These are phyloP conservation scores for Termitomyces sp. DNA, from an alignment of 768 basidiomycete species.

Conservation along the genomic window DNA sequence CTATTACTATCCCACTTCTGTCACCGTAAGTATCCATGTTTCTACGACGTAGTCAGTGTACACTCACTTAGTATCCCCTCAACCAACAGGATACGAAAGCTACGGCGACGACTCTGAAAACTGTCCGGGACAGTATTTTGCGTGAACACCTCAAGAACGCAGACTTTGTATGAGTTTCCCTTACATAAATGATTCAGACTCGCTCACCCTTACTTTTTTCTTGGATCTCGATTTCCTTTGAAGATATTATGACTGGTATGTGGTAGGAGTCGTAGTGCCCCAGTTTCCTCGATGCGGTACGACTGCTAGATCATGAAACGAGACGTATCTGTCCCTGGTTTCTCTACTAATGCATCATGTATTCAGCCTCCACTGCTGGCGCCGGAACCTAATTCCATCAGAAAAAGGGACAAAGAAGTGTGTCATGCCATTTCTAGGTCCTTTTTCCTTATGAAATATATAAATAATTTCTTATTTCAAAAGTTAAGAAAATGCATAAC, in stretches of 20 bases:
- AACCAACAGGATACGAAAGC: constrained; percentile 44
- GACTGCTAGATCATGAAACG: neutral
- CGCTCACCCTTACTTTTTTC: neutral
- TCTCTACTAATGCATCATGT: neutral
- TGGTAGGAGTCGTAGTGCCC: neutral
- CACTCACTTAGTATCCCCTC: neutral
- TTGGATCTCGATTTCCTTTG: neutral
- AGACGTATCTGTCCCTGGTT: neutral
- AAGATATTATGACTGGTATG: neutral
- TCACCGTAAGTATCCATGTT: constrained; percentile 32
- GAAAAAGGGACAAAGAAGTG: no score
- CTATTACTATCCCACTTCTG: constrained; percentile 57
- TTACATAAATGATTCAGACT: neutral
- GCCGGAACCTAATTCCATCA: no score
- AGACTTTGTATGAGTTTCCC: constrained; percentile 19
- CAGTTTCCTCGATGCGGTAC: neutral
- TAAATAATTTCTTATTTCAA: no score
- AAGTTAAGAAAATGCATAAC: no score
- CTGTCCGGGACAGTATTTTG: constrained; percentile 51
- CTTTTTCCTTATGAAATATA: no score
- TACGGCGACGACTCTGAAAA: constrained; percentile 45
- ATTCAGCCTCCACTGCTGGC: no score
- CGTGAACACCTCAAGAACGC: constrained; percentile 44
- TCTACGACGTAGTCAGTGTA: neutral
- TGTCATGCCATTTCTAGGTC: no score